phyloP scores from a whole-genome alignment of 352 stramenopile species.

The Phytopythium montanum region DNA sequence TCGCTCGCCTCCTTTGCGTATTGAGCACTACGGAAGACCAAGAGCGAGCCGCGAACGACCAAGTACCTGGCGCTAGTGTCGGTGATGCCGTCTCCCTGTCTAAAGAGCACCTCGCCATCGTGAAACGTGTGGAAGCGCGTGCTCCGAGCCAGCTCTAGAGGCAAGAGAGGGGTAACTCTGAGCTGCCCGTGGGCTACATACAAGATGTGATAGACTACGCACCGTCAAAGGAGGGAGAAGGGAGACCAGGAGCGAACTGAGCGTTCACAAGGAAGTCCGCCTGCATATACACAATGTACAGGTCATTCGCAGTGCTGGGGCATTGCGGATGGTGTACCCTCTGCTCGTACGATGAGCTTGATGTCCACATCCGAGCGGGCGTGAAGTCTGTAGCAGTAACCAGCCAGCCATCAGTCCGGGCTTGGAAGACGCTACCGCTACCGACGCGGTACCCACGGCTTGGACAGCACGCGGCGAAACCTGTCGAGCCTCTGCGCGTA shows the following conservation, averaged over 20 bases:
- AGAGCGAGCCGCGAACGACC: constrained; percentile 35
- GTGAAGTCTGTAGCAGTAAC: constrained; percentile 21
- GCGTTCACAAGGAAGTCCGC: constrained; percentile 30
- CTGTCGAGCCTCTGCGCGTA: constrained; percentile 20
- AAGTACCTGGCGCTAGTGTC: constrained; percentile 37
- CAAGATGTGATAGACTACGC: not conserved
- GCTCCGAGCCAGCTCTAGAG: constrained; percentile 27
- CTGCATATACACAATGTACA: constrained; percentile 8
- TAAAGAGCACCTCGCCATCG: constrained; percentile 42
- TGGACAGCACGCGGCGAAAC: constrained; percentile 25
- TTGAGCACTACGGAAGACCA: constrained; percentile 31
- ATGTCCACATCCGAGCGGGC: constrained; percentile 42
- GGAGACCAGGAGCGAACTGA: constrained; percentile 26
- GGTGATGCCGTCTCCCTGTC: constrained; percentile 31
- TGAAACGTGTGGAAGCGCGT: constrained; percentile 30
- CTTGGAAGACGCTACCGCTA: not conserved
- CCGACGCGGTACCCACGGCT: constrained; percentile 17
- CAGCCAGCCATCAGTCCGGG: not conserved
- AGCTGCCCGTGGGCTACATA: too few species aligned
- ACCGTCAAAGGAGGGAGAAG: constrained; percentile 42
- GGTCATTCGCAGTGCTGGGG: not conserved
- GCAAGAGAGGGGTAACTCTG: not conserved
- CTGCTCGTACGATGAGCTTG: constrained; percentile 34
- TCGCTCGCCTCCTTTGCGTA: constrained; percentile 12
- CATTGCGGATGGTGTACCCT: not conserved